phyloP scores from a whole-genome alignment of 305 asterid species.

The Fraxinus angustifolia region DNA sequence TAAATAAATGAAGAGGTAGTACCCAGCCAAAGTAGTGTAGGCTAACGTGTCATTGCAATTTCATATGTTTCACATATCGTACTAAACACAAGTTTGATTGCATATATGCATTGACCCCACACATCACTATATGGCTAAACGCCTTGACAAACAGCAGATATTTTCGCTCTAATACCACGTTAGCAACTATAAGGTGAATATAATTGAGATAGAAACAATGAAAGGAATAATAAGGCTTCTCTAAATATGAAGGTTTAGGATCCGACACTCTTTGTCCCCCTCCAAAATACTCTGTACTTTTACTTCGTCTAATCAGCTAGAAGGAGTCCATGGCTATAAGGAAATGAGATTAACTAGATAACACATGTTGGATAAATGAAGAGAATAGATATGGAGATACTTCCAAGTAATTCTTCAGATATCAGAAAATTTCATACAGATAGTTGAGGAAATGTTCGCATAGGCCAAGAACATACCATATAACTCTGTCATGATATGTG shows the following conservation, averaged over 20 bases:
- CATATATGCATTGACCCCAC: neutral
- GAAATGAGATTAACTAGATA: neutral
- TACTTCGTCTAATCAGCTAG: neutral
- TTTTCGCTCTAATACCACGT: neutral
- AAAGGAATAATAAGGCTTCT: neutral
- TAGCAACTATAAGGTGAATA: neutral
- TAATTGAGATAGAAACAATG: neutral
- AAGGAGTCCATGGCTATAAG: neutral
- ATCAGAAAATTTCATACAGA: neutral
- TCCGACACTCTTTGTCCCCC: neutral
- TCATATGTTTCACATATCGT: neutral
- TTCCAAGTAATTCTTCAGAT: neutral
- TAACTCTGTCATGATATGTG: conserved; percentile 13
- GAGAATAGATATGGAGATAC: neutral
- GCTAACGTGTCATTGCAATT: neutral
- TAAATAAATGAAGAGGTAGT: neutral
- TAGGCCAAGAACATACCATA: conserved; percentile 20
- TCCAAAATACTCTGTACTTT: neutral
- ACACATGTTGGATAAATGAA: neutral
- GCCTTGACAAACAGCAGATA: neutral
- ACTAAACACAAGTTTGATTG: neutral
- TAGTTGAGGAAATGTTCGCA: neutral
- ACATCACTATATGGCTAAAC: neutral
- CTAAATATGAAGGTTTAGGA: neutral
- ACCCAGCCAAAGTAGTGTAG: neutral